These are phyloP conservation scores for Mycena sanguinolenta DNA, from an alignment of 768 basidiomycete genomes.

Conservation along the genomic window DNA sequence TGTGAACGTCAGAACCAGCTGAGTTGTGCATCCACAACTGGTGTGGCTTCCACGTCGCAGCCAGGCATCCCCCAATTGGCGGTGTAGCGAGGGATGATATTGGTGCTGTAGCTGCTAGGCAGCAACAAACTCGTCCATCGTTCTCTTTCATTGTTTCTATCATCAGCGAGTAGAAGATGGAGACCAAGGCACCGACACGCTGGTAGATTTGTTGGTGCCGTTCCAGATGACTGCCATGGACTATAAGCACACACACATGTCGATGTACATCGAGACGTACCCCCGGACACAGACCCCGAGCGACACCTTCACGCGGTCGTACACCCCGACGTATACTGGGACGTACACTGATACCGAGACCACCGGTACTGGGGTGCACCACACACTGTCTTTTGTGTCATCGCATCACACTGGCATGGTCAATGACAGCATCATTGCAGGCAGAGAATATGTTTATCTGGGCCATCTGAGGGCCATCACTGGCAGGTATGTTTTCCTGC, in stretches of 20 bases:
- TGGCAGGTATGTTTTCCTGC: conserved; percentile 54
- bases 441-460: conserved; percentile 76
- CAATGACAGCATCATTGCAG: conserved; percentile 79
- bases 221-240: conserved; percentile 74
- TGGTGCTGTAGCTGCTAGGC: conserved; percentile 84
- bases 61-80: too few relatives aligned
- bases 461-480: conserved; percentile 79
- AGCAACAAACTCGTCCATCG: conserved; percentile 62
- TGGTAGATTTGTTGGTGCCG: conserved; percentile 82
- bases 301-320: neutral
- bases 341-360: conserved; percentile 1
- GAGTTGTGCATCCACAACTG: too few relatives aligned
- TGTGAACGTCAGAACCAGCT: too few relatives aligned
- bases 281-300: conserved; percentile 11
- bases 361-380: conserved; percentile 46
- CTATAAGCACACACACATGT: neutral
- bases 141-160: conserved; percentile 13
- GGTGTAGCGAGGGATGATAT: conserved; percentile 88
- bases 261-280: neutral
- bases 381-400: conserved; percentile 62
- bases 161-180: conserved; percentile 3
- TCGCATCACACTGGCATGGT: conserved; percentile 76
- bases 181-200: conserved; percentile 54
- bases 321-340: conserved; percentile 8
- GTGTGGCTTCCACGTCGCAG: too few relatives aligned